A percentile compares a stretch with the other conserved stretches of the same genome.
phyloP scores from a whole-genome alignment of 1,284 basidiomycete genomes.

The Papiliotrema terrestris region DNA sequence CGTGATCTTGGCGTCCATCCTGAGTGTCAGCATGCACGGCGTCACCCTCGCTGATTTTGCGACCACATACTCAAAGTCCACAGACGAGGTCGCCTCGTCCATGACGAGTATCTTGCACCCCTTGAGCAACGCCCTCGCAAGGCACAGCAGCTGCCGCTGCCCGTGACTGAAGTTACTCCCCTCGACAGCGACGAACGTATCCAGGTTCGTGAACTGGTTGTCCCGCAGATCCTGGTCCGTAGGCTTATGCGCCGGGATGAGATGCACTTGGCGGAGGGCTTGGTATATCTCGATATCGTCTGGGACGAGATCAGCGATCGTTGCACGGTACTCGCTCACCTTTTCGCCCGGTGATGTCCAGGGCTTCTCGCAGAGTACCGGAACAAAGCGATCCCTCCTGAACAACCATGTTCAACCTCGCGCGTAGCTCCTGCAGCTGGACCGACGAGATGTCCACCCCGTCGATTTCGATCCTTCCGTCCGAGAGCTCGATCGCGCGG shows the following conservation, averaged over 20 bases:
- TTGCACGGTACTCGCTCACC: constrained; percentile 6
- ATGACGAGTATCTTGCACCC: constrained; percentile 66
- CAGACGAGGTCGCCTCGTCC: constrained; percentile 70
- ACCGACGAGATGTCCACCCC: constrained; percentile 58
- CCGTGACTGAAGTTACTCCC: constrained; percentile 72
- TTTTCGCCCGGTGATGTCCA: constrained; percentile 51
- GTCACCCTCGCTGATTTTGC: not conserved
- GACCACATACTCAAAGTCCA: constrained; percentile 62
- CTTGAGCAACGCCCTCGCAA: constrained; percentile 69
- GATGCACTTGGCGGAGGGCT: constrained; percentile 58
- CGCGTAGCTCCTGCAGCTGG: constrained; percentile 59
- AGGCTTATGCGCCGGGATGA: constrained; percentile 31
- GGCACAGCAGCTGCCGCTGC: constrained; percentile 70
- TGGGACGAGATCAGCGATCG: constrained; percentile 1
- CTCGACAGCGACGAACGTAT: constrained; percentile 43
- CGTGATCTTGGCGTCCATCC: constrained; percentile 71
- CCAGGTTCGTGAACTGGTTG: constrained; percentile 56
- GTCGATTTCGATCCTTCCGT: constrained; percentile 68
- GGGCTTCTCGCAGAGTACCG: constrained; percentile 63
- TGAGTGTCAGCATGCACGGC: constrained; percentile 10
- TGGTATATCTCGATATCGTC: constrained; percentile 57
- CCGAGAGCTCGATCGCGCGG: constrained; percentile 63
- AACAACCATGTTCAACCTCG: constrained; percentile 58
- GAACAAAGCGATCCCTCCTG: constrained; percentile 44
- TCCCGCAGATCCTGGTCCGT: constrained; percentile 53